Percentiles rank a stretch among this genome's conserved stretches.
Evolutionary conservation across 2,329 filamentous ascomycete species (phyloP).

Genomic region (Pseudomassariella vexata): DNA sequence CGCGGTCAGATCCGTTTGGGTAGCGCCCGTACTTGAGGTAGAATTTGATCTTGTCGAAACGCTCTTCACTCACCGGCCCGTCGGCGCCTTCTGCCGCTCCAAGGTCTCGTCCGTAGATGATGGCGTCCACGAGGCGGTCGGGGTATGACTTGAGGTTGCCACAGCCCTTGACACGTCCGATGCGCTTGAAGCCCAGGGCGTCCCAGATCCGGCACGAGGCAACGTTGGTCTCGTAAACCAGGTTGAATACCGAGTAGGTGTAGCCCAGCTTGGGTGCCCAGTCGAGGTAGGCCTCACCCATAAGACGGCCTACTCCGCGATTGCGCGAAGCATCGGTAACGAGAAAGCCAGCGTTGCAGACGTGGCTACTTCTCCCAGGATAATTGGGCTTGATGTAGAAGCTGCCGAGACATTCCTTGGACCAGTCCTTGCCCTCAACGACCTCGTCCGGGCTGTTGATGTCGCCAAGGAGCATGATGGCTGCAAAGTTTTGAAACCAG

Average conservation of each 20-base stretch:
- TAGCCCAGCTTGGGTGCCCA: constrained; percentile 80
- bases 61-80: constrained; percentile 86
- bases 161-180: constrained; percentile 72
- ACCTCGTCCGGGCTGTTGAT: constrained; percentile 58
- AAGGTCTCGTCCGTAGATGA: constrained; percentile 69
- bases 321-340: constrained; percentile 69
- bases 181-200: constrained; percentile 84
- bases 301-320: constrained; percentile 67
- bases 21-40: constrained; percentile 95
- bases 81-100: constrained; percentile 40
- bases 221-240: constrained; percentile 91
- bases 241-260: constrained; percentile 88
- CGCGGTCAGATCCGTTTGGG: constrained; percentile 84
- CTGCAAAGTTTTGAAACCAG: constrained; percentile 89
- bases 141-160: constrained; percentile 66
- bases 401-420: constrained; percentile 75
- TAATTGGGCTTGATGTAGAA: constrained; percentile 96
- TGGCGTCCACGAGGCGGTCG: constrained; percentile 65
- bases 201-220: constrained; percentile 90
- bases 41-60: constrained; percentile 97
- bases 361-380: constrained; percentile 81
- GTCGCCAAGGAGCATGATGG: constrained; percentile 79
- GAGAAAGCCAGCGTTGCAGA: constrained; percentile 80
- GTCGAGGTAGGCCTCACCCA: constrained; percentile 72
- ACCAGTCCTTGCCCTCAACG: constrained; percentile 64